phyloP scores from a whole-genome alignment of 2,329 filamentous ascomycete genomes.

The Exophiala viscosa region DNA sequence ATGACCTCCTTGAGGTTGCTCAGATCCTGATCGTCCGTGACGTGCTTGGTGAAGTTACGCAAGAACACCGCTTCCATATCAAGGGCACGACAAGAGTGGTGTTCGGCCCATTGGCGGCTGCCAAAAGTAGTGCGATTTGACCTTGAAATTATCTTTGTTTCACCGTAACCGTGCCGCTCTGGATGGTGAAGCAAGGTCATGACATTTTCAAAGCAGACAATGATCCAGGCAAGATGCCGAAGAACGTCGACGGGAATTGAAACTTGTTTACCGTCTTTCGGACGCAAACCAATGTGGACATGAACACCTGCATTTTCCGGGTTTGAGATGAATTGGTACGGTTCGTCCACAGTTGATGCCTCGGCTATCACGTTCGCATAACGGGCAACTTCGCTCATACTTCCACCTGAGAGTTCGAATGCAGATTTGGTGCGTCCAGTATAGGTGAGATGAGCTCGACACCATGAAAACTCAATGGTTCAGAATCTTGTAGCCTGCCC shows the following conservation, averaged over 20 bases:
- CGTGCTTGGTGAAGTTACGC: conserved; percentile 5
- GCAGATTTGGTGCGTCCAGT: conserved; percentile 1
- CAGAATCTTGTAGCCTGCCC: not conserved
- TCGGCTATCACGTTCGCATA: not conserved
- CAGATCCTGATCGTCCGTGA: not conserved
- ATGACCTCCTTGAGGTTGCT: not conserved
- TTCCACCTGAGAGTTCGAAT: not conserved
- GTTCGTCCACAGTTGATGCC: not conserved
- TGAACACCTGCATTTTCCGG: conserved; percentile 10
- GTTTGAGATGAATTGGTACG: not conserved
- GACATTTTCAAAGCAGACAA: conserved; percentile 12
- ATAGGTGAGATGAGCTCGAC: conserved; percentile 13
- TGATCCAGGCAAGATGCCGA: conserved; percentile 16
- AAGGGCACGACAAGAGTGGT: not conserved
- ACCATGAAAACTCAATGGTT: not conserved
- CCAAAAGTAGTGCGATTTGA: conserved; percentile 1
- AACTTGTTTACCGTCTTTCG: not conserved
- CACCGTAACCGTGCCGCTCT: conserved; percentile 5
- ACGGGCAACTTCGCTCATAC: conserved; percentile 1
- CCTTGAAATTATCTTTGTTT: not conserved
- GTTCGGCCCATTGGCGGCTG: not conserved
- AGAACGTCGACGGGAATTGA: conserved; percentile 6
- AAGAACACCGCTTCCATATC: conserved; percentile 2
- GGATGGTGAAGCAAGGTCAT: conserved; percentile 17
- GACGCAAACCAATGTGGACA: conserved; percentile 14